Percentiles rank a stretch among this genome's conserved stretches.
These are phyloP conservation scores for Blastomyces percursus DNA, from an alignment of 2,329 filamentous ascomycete species.

Conservation along the genomic window DNA sequence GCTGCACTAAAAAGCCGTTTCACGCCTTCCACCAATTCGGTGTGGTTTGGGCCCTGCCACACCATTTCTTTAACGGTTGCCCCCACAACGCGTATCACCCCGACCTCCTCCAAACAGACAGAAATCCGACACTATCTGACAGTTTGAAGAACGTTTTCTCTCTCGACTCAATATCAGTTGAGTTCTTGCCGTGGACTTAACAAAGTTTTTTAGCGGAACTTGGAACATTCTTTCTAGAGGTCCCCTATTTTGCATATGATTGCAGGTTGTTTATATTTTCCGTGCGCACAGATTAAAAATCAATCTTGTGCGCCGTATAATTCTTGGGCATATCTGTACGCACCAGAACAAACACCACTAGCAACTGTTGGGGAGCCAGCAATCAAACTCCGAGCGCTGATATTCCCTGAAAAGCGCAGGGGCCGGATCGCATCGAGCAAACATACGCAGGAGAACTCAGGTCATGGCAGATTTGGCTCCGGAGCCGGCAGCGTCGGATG, in stretches of 20 bases:
- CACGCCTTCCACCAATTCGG: neutral
- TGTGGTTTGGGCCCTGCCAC: neutral
- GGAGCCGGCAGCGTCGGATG: neutral
- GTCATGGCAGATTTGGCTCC: neutral
- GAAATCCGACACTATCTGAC: neutral
- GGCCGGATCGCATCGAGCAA: neutral
- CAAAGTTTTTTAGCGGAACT: neutral
- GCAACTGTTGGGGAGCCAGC: neutral
- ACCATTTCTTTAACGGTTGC: constrained; percentile 1
- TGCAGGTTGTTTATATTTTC: neutral
- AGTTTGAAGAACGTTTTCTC: neutral
- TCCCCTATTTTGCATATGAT: neutral
- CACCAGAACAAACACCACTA: neutral
- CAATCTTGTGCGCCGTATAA: neutral
- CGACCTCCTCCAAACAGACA: constrained; percentile 2
- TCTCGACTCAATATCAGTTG: neutral
- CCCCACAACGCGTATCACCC: constrained; percentile 4
- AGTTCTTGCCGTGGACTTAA: neutral
- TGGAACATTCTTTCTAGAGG: neutral
- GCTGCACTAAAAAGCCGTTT: neutral
- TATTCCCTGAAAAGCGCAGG: neutral
- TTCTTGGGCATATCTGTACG: neutral
- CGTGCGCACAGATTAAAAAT: neutral
- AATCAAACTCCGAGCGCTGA: neutral
- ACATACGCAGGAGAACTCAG: neutral